A percentile compares a stretch with the other conserved stretches of the same genome.
Conservation (phyloP, 495 filamentous ascomycete genomes). For the Chaetomium fimeti region DNA sequence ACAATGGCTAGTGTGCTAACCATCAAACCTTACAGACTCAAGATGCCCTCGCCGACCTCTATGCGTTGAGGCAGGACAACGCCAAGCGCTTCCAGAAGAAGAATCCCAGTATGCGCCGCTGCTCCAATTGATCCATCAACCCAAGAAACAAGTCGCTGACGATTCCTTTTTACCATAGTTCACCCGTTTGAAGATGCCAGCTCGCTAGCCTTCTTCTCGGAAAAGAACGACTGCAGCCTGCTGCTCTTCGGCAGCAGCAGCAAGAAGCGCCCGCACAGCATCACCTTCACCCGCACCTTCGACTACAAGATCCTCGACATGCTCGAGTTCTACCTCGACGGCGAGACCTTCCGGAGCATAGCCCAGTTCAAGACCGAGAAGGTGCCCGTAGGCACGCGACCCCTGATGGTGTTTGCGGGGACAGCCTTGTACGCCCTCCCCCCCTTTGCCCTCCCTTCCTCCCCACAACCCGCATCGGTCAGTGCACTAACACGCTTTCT, state of each 20-base stretch:
- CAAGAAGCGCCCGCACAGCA: constrained; percentile 89
- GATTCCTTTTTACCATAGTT: constrained; percentile 12
- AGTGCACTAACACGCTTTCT: constrained; percentile 7
- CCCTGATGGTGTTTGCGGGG: constrained; percentile 83
- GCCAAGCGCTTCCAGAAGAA: constrained; percentile 91
- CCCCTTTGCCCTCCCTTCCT: neutral
- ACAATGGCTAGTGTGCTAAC: neutral
- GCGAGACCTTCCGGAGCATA: constrained; percentile 61
- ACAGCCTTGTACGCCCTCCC: constrained; percentile 56
- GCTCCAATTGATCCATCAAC: too few relatives aligned
- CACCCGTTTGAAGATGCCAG: constrained; percentile 90
- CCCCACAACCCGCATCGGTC: too few relatives aligned
- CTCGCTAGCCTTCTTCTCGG: constrained; percentile 85
- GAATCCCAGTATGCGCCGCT: constrained; percentile 56
- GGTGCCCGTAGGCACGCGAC: constrained; percentile 77
- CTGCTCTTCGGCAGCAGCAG: constrained; percentile 72
- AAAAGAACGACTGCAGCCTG: constrained; percentile 85
- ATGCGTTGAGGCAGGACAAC: constrained; percentile 74
- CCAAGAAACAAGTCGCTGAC: neutral
- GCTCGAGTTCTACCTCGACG: constrained; percentile 80
- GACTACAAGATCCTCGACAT: constrained; percentile 85
- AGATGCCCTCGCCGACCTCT: constrained; percentile 76
- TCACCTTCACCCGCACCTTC: constrained; percentile 83
- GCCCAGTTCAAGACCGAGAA: constrained; percentile 79
- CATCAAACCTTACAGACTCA: constrained; percentile 42